These are phyloP conservation scores for Aspergillus bertholletiae DNA, from an alignment of 495 filamentous ascomycete genomes.

Conservation along the genomic window DNA sequence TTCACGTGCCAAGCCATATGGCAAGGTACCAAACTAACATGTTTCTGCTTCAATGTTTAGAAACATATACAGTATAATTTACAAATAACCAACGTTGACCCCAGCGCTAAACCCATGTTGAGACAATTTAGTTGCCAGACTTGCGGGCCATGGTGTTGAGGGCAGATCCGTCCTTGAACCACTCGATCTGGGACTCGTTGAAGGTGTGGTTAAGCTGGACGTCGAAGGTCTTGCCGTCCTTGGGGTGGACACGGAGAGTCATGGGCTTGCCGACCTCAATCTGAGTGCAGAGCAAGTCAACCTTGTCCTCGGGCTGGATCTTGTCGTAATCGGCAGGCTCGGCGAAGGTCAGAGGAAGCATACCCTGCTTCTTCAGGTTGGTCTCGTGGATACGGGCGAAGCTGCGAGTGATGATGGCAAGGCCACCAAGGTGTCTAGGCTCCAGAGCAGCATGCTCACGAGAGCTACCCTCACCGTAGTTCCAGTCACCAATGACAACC, in stretches of 20 bases:
- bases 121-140: constrained; percentile 37
- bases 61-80: constrained; percentile 31
- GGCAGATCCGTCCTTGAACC: constrained; percentile 96
- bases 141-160: constrained; percentile 96
- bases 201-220: constrained; percentile 88
- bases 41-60: constrained; percentile 9
- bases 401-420: constrained; percentile 92
- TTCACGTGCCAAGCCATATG: not conserved
- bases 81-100: constrained; percentile 22
- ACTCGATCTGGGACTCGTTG: constrained; percentile 94
- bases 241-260: constrained; percentile 86
- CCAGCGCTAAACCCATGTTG: constrained; percentile 3
- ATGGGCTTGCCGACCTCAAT: constrained; percentile 91
- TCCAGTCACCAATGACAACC: constrained; percentile 99
- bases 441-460: constrained; percentile 98
- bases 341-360: constrained; percentile 94
- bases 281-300: constrained; percentile 87
- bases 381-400: constrained; percentile 99
- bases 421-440: constrained; percentile 93
- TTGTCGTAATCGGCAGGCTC: constrained; percentile 97
- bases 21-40: not conserved
- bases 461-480: constrained; percentile 96
- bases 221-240: constrained; percentile 74
- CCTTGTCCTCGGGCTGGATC: constrained; percentile 88
- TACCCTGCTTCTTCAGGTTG: constrained; percentile 99